Evolutionary conservation across 768 basidiomycete genomes (phyloP).

Genomic region (Tulasnella sp.): DNA sequence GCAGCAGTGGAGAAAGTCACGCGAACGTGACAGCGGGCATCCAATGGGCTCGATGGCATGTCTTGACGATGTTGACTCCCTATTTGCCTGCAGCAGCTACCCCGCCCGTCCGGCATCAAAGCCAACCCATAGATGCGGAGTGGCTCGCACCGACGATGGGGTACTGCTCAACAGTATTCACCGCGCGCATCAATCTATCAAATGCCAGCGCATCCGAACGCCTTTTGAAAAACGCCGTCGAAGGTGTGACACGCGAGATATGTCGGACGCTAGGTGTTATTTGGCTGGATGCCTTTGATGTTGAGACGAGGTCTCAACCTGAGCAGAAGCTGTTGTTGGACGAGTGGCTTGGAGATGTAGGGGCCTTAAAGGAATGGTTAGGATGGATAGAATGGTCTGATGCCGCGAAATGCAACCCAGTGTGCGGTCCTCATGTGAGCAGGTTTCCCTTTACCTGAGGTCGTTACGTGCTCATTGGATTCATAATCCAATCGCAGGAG

Average conservation of each 20-base stretch:
- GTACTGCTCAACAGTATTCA: background rate
- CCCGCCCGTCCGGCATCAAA: background rate
- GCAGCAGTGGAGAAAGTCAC: too few relatives aligned
- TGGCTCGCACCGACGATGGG: constrained; percentile 3
- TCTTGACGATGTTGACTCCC: constrained; percentile 5
- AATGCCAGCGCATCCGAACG: background rate
- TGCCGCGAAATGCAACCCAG: constrained; percentile 5
- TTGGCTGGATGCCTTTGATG: constrained; percentile 8
- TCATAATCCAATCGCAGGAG: background rate
- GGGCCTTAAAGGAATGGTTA: constrained; percentile 6
- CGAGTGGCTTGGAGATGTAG: constrained; percentile 1
- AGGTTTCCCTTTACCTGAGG: too few relatives aligned
- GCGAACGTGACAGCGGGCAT: background rate
- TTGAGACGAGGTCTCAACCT: background rate
- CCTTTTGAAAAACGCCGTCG: background rate
- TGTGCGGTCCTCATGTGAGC: constrained; percentile 2
- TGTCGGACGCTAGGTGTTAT: constrained; percentile 9
- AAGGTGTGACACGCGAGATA: background rate
- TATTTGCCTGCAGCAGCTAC: background rate
- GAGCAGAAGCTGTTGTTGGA: background rate
- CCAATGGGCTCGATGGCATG: background rate
- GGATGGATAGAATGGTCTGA: constrained; percentile 10
- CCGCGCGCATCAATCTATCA: background rate
- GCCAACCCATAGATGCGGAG: background rate
- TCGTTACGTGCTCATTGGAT: background rate